Base-by-base conservation (phyloP, 1,284 basidiomycete species). In the Tremellales sp. region DNA sequence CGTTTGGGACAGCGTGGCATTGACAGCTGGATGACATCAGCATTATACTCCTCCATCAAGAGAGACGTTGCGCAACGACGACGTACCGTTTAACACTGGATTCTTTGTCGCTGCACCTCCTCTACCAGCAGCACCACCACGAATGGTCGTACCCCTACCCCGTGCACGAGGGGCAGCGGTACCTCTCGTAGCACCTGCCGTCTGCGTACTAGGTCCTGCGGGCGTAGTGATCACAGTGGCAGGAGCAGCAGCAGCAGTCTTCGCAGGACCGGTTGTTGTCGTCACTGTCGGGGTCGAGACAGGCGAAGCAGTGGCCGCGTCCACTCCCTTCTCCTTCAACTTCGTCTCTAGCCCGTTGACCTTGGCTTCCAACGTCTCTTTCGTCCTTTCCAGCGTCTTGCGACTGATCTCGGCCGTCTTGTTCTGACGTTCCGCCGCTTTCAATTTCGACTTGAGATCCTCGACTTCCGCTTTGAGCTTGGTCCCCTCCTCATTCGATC, bases 301-400 rank as follows among this genome's bases (percentile, higher is more conserved):
- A n/a, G 46, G 39, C 1, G 43, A 43, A 24, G 44, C 51, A 19
- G 46, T 23, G 11, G 45, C 12, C 19, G 40, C 36, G 11, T 40
- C 33, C 11, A 43, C 31, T 11, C 47, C 19, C 7, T 24, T 41
- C 3, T 22, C 48, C 11, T 21, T 42, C 17, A 36, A 22, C 13
- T 33, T 27, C 13, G 48, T 61, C 25, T 60, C 58, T 10, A 62
- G 44, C 45, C 48, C 57, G 48, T 60, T 61, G 33, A 66, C 40
- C 51, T 67, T 68, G 40, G 60, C 48, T 43, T 72, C 68, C 17
- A 57, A 54, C 19, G 61, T 61, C 15, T 53, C 50, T 45, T 64
- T 65, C 35, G 64, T 61, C 47, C 54, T 47, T 45, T 70, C 68
- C 39, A 72, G 51, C 12, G 66, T 70, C 57, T 70, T 70, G 39